Evolutionary conservation across 1,284 basidiomycete species (phyloP).

Genomic region (Cutaneotrichosporon mucoides): DNA sequence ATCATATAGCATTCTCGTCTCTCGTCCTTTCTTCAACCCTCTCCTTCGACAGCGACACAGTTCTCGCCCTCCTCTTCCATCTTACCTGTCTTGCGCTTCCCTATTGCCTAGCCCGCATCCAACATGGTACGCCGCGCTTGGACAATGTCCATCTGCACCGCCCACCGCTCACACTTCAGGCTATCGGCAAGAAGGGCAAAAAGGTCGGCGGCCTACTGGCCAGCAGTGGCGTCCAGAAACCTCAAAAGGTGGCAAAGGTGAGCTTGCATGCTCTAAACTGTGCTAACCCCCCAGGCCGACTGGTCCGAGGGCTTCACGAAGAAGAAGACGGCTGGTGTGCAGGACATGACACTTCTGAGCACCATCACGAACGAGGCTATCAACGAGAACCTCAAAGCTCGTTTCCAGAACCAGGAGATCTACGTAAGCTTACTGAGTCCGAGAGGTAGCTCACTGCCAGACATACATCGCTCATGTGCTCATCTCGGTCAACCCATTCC

Average conservation of each 20-base stretch:
- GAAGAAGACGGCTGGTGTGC: constrained; percentile 95
- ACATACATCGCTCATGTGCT: constrained; percentile 97
- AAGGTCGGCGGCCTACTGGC: constrained; percentile 66
- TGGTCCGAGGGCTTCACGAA: constrained; percentile 99
- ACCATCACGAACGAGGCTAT: constrained; percentile 97
- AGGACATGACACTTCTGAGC: constrained; percentile 96
- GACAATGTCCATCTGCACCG: not conserved
- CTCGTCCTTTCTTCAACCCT: not conserved
- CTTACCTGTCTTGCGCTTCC: no score
- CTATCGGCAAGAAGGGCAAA: constrained; percentile 87
- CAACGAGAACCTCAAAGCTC: constrained; percentile 96
- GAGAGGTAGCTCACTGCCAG: constrained; percentile 29
- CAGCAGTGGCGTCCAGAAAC: constrained; percentile 39
- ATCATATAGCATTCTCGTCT: no score
- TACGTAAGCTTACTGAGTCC: constrained; percentile 56
- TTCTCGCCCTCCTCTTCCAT: no score
- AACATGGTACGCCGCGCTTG: constrained; percentile 1
- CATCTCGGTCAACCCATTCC: constrained; percentile 98
- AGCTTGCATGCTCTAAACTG: not conserved
- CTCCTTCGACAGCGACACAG: no score
- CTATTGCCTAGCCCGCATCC: not conserved
- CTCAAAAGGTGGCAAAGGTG: constrained; percentile 22
- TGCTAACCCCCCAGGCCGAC: constrained; percentile 63
- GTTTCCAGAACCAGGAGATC: constrained; percentile 93
- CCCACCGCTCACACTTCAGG: constrained; percentile 52